These are phyloP conservation scores for Moniliophthora roreri DNA, from an alignment of 1,284 basidiomycete genomes.

Conservation along the genomic window DNA sequence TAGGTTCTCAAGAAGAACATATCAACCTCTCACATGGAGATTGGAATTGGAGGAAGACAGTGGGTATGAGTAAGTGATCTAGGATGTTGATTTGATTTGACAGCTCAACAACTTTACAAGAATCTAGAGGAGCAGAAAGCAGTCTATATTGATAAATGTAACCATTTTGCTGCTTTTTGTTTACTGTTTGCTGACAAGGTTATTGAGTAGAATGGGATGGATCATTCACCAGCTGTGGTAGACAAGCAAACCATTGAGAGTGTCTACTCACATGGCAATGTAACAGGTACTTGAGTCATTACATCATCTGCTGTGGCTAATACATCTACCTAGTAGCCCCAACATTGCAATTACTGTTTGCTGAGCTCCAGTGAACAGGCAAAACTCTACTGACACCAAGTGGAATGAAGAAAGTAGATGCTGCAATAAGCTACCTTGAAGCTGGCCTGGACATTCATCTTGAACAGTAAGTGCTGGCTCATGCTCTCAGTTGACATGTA, in stretches of 20 bases:
- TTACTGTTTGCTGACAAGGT: not conserved
- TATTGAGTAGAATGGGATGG: not conserved
- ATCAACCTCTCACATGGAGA: slow-evolving; percentile 20
- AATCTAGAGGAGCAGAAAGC: not conserved
- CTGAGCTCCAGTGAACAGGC: too few relatives aligned
- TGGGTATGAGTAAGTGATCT: not conserved
- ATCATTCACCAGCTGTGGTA: not conserved
- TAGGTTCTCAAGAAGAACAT: slow-evolving; percentile 24
- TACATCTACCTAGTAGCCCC: not conserved
- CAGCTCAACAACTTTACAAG: not conserved
- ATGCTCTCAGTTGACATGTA: too few relatives aligned
- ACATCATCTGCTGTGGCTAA: too few relatives aligned
- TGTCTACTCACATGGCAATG: not conserved
- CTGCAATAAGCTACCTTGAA: too few relatives aligned
- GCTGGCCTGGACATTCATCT: too few relatives aligned
- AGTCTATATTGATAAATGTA: not conserved
- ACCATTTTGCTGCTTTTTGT: not conserved
- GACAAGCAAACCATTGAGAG: not conserved
- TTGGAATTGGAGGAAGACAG: slow-evolving; percentile 26
- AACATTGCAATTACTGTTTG: not conserved
- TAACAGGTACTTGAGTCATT: not conserved
- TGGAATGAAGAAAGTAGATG: too few relatives aligned
- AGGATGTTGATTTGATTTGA: not conserved
- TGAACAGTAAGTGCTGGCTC: too few relatives aligned
- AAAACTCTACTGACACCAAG: too few relatives aligned